Conservation (phyloP, 2,329 filamentous ascomycete species). For the Aureobasidium sp. region DNA sequence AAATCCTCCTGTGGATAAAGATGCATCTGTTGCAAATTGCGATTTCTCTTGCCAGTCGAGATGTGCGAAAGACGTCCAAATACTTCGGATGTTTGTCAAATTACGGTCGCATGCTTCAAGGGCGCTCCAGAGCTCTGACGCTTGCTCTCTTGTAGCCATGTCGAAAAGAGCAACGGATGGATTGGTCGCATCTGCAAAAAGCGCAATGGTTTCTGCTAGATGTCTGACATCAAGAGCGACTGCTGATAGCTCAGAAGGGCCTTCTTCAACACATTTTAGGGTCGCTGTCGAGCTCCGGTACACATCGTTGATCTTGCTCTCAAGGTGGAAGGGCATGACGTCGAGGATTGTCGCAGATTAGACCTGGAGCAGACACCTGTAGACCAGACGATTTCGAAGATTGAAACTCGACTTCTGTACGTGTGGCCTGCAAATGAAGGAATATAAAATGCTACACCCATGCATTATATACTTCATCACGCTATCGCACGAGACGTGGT, state of each 20-base stretch:
- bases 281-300: not conserved
- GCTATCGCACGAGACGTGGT: not conserved
- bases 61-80: not conserved
- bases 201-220: not conserved
- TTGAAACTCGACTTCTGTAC: no score
- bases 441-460: no score
- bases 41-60: not conserved
- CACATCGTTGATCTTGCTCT: not conserved
- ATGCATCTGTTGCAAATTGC: not conserved
- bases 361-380: no score
- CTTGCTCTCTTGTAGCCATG: not conserved
- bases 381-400: no score
- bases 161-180: not conserved
- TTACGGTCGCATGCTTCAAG: constrained; percentile 3
- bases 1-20: not conserved
- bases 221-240: not conserved
- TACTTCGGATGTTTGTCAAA: not conserved
- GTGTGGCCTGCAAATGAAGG: no score
- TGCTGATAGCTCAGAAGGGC: not conserved
- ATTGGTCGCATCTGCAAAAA: not conserved
- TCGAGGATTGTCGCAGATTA: not conserved
- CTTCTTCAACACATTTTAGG: not conserved
- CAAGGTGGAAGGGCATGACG: not conserved
- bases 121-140: not conserved
- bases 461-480: not conserved